Base-by-base conservation (phyloP, 2,329 filamentous ascomycete species). In the Clarireedia paspali region DNA sequence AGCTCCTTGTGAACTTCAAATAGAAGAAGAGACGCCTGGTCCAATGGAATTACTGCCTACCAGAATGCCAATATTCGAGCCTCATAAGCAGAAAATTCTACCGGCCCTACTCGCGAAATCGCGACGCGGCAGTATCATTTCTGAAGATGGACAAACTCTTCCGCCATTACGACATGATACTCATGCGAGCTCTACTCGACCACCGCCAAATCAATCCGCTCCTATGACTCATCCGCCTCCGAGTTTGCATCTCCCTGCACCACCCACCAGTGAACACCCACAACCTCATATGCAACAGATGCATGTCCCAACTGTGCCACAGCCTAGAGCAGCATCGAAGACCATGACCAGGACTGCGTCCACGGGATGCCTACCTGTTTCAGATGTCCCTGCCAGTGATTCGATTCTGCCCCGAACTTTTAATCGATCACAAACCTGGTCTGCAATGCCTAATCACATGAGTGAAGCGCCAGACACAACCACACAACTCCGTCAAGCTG, bases 351-450 rank as follows among this genome's bases (percentile, higher is more conserved):
- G 62, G 20, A 69, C 60, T 30, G 67, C 62, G 27, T 71, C 65
- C 12, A 59, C 64, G 42, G 66, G 67, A 47, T 62, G 67, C 1
- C 59, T 71, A 14, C 63, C 63, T 39, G 65, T 71, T 23, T 66
- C 71, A 34, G 62, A 65, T 34, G 66, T 76, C 34, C 72, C 75
- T 2, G 75, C 76, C 3, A 83, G 78, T 60, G 81, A 84, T 57
- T 78, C 80, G 9, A 67, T 68, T 24, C 68, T 73, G 1, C 75
- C 75, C 20, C 75, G 70, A 4, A 66, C 67, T 10, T 67, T 74
- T 23, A 69, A 73, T 10, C 68, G 72, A 60, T 70, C 72, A 24
- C 72, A 77, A 57, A 73, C 73, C 26, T 75, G 73, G 70, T 62
- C 73, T 67, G 69, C 77, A 70, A 72, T 73, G 59, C 72, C 75